Conservation (phyloP, 306 rosid genomes). For the Glycyrrhiza uralensis region DNA sequence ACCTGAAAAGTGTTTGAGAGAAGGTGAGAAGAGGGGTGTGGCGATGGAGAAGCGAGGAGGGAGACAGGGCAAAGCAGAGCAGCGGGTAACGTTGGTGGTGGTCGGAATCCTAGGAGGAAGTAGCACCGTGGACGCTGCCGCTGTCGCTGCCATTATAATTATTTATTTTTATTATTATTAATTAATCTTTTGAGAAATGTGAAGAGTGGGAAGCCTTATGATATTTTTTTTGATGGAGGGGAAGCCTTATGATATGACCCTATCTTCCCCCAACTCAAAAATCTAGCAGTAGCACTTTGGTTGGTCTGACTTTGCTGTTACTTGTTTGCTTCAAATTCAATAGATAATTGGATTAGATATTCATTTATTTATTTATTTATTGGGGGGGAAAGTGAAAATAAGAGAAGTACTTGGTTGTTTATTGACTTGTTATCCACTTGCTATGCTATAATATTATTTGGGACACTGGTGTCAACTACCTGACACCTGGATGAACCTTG, state of each 20-base stretch:
- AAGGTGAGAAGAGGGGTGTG: slow-evolving; percentile 41
- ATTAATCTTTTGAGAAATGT: neutral
- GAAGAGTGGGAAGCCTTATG: neutral
- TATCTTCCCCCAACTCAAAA: slow-evolving; percentile 1
- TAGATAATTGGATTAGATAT: no score
- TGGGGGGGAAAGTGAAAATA: neutral
- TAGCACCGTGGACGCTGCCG: slow-evolving; percentile 57
- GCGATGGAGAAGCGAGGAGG: slow-evolving; percentile 59
- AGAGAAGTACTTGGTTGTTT: neutral
- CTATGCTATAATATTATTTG: no score
- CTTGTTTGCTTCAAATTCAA: no score
- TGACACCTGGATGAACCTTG: slow-evolving; percentile 51
- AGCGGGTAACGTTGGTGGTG: slow-evolving; percentile 43
- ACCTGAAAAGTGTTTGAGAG: slow-evolving; percentile 56
- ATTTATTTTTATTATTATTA: no score
- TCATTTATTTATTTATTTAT: neutral
- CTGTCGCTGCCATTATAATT: slow-evolving; percentile 49
- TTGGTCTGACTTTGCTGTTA: slow-evolving; percentile 21
- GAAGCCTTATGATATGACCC: no score
- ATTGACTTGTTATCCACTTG: no score
- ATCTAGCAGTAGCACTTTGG: neutral
- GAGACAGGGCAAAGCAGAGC: slow-evolving; percentile 63
- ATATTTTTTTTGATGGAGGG: no score
- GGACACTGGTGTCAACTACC: neutral
- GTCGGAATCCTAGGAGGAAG: slow-evolving; percentile 43